Evolutionary conservation across 805 yeast species (phyloP), one percentile per base, ranked within the genome.

Genomic region (Sugiyamaella mastotermitis): DNA sequence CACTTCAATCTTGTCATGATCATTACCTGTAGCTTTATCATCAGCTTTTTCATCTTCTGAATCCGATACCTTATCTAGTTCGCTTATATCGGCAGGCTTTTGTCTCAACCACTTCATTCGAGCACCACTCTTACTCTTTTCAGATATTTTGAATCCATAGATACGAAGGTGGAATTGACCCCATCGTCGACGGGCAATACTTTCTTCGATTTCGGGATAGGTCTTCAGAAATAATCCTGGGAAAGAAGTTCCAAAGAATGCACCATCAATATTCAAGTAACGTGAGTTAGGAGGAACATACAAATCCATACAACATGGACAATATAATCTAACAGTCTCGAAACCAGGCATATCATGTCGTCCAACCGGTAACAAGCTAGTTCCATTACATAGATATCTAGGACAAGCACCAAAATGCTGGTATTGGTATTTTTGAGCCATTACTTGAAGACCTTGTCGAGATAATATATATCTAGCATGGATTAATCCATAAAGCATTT

Each of bases 241-340:
- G 64, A 92, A 92, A 24, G 94, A 80, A 0, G 97, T 86, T 4
- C 98, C 97, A 66, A 94, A 92, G 54, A 82, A 92, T 1, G 97
- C 96, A 4, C 98, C 98, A 61, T 92, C 98, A 30, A 92, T 76
- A 55, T 85, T 84, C 41, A 83, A 65, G 60, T 84, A 88, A 45
- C 95, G 70, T n/a, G 88, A 78, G 40, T 87, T 80, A 40, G 81
- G 77, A 1, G 97, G 97, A 35, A 86, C 63, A 60, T 92, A 92
- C 28, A 90, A 70, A 55, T 92, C 98, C 55, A 80, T 77, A 62
- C 98, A 92, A 57, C 90, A 80, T 1, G 98, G 97, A 63, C 98
- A 92, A 59, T 80, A 92, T 33, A 92, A 70, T 48, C 97, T 65
- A 31, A 92, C 95, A 0, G 97, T 85, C 59, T 87, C 95, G 48